Conservation (phyloP, 192 early-diverging fungal species). For the Ambispora gerdemannii region DNA sequence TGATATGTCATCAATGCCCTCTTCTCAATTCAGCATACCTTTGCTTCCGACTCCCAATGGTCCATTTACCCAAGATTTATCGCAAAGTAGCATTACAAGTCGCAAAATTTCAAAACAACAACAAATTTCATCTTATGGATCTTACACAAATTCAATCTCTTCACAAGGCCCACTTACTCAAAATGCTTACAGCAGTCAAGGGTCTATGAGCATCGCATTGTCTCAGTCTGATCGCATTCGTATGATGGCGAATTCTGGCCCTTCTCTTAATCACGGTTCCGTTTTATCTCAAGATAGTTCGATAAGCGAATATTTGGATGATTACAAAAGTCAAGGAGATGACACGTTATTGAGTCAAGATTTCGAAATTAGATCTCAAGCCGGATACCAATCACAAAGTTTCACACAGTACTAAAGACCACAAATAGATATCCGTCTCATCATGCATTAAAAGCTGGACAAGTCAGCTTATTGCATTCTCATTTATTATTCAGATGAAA, state of each 20-base stretch:
- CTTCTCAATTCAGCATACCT: conserved; percentile 49
- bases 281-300: conserved; percentile 56
- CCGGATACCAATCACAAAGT: conserved; percentile 47
- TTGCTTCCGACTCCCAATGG: conserved; percentile 53
- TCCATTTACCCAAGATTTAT: conserved; percentile 61
- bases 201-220: conserved; percentile 50
- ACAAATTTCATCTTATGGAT: conserved; percentile 33
- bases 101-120: conserved; percentile 44
- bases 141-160: conserved; percentile 31
- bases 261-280: conserved; percentile 32
- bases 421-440: no score
- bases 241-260: conserved; percentile 40
- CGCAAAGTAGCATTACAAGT: conserved; percentile 49
- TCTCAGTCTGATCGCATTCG: conserved; percentile 56
- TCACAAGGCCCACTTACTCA: conserved; percentile 43
- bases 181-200: conserved; percentile 57
- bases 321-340: conserved; percentile 59
- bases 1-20: conserved; percentile 41
- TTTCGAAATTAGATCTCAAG: conserved; percentile 50
- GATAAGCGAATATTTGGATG: conserved; percentile 45
- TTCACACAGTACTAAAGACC: conserved; percentile 59
- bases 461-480: no score
- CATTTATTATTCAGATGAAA: no score
- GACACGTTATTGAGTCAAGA: conserved; percentile 57
- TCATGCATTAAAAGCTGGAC: no score